A percentile compares a stretch with the other conserved stretches of the same genome.
These are phyloP conservation scores for Microglena sp. DNA, from an alignment of 139 green algal genomes.

Conservation along the genomic window DNA sequence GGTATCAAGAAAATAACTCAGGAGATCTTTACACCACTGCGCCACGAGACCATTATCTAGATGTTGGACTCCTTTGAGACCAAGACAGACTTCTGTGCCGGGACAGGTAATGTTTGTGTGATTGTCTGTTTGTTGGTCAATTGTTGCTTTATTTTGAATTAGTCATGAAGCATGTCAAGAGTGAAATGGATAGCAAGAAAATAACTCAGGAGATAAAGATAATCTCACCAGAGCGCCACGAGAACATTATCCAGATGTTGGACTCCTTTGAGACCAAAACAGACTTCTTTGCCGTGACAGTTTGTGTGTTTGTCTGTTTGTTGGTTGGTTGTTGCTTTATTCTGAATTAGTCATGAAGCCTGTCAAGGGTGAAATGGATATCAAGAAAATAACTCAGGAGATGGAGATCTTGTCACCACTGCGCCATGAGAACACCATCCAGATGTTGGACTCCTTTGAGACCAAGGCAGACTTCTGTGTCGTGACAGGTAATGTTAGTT, in stretches of 20 bases:
- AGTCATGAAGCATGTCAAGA: no score
- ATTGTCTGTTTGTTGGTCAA: no score
- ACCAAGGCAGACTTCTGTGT: slow-evolving; percentile 92
- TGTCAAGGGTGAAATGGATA: slow-evolving; percentile 85
- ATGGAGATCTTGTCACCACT: slow-evolving; percentile 88
- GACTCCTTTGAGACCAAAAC: slow-evolving; percentile 93
- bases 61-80: slow-evolving; percentile 97
- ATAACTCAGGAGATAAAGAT: no score
- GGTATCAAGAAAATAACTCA: slow-evolving; percentile 87
- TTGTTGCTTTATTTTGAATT: slow-evolving; percentile 93
- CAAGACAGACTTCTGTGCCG: slow-evolving; percentile 81
- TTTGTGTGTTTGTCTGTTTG: no score
- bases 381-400: slow-evolving; percentile 85
- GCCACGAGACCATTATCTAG: slow-evolving; percentile 25
- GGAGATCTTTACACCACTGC: slow-evolving; percentile 89
- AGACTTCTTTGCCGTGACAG: slow-evolving; percentile 93
- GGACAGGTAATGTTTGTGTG: slow-evolving; percentile 86
- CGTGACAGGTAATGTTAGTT: slow-evolving; percentile 74
- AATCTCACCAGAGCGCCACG: no score
- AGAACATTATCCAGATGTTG: slow-evolving; percentile 94
- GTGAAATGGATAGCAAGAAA: no score
- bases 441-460: slow-evolving; percentile 95
- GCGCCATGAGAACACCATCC: slow-evolving; percentile 90
- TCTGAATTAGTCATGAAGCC: slow-evolving; percentile 97
- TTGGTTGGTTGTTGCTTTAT: no score